Base-by-base conservation (phyloP, 495 filamentous ascomycete species). In the Tuber aestivum region DNA sequence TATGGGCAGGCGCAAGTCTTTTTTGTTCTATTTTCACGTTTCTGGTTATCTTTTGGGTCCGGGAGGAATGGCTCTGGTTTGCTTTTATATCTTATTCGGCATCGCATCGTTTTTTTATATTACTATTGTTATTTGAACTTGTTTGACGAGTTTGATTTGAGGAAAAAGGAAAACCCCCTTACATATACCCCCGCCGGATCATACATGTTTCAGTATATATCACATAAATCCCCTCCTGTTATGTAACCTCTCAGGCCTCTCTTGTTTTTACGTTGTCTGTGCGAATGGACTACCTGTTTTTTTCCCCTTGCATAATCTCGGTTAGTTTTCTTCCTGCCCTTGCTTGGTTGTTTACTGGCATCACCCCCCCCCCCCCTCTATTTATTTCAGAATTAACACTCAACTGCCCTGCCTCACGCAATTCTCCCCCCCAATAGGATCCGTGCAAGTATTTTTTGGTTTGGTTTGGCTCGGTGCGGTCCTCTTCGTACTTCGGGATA, bases 1-100 rank as follows among this genome's bases (percentile, higher is more conserved):
- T 61, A 38, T 72, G 77, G 78, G 76, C 14, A 79, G 78, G 78
- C 78, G 72, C 70, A 75, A 79, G 75, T 70, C 78, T 76, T 71
- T 79, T 79, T 75, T 68, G 45, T 70, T 74, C 71, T 78, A 16
- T 56, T 72, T 78, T 70, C 37, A 18, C 65, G 65, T 14, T 72
- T 70, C 42, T 72, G 56, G 73, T 61, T 78, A 61, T 71, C 69
- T 74, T 74, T 23, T 73, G 65, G 45, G n/a, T 21, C 20, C 56
- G 70, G 77, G 72, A 68, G 61, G 76, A 35, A 75, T 76, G 73
- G 42, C 38, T 79, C 71, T 61, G 45, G 65, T 61, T 68, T 72
- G 37, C 45, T 65, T 72, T 48, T 41, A 56, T 70, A 32, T 38
- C 48, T 48, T 41, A 70, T 75, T 48, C 45, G 35, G 61, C 23